phyloP scores from a whole-genome alignment of 208 protist genomes.

The Spongospora subterranea region DNA sequence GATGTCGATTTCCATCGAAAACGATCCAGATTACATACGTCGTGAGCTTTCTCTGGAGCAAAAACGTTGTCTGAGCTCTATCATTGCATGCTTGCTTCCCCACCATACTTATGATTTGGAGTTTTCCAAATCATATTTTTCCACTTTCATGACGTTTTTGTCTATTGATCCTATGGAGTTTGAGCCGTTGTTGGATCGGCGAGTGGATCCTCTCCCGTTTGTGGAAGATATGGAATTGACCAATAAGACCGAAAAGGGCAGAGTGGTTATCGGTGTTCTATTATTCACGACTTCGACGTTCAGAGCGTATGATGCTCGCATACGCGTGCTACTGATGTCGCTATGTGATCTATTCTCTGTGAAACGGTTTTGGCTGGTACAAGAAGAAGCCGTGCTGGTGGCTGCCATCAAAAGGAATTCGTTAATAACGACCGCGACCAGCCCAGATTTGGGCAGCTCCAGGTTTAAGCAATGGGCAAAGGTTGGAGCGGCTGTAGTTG shows the following conservation, averaged over 20 bases:
- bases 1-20: no score
- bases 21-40: no score
- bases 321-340: conserved; percentile 24
- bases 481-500: not conserved
- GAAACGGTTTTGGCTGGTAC: not conserved
- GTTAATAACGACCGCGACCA: not conserved
- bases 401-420: not conserved
- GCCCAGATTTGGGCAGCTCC: not conserved
- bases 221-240: conserved; percentile 35
- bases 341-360: not conserved
- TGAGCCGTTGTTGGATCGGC: not conserved
- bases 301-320: conserved; percentile 12
- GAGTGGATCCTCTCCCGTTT: not conserved
- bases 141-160: not conserved
- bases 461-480: conserved; percentile 13
- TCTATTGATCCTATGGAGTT: not conserved
- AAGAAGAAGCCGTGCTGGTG: conserved; percentile 1
- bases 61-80: not conserved
- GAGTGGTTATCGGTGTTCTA: not conserved
- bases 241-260: not conserved
- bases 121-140: not conserved
- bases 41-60: conserved; percentile 22
- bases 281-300: conserved; percentile 37
- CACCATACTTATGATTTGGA: not conserved
- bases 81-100: conserved; percentile 26